phyloP scores from a whole-genome alignment of 2,329 filamentous ascomycete genomes.

The Teratosphaeria destructans region DNA sequence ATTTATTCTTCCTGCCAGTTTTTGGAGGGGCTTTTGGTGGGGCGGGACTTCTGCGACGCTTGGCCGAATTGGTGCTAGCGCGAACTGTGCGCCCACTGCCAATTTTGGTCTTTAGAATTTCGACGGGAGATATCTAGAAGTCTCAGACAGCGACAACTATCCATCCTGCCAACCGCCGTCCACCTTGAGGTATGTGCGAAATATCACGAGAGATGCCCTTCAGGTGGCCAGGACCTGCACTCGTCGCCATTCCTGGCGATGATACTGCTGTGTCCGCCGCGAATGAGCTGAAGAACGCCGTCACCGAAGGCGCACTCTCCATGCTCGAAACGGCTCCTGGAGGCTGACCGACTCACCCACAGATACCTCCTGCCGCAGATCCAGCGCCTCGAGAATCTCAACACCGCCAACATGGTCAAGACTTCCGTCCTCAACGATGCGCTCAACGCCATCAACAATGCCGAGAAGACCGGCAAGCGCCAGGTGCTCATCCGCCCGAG shows the following conservation, averaged over 20 bases:
- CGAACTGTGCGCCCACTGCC: not conserved
- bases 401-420: constrained; percentile 88
- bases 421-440: constrained; percentile 98
- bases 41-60: not conserved
- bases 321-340: constrained; percentile 50
- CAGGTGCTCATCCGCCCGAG: constrained; percentile 96
- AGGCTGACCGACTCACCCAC: constrained; percentile 43
- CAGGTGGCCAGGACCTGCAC: constrained; percentile 41
- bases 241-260: constrained; percentile 24
- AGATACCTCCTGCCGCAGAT: constrained; percentile 52
- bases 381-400: constrained; percentile 69
- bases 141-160: not conserved
- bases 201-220: constrained; percentile 33
- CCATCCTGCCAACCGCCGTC: constrained; percentile 2
- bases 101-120: not conserved
- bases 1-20: not conserved
- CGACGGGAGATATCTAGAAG: not conserved
- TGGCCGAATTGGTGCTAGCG: not conserved
- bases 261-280: constrained; percentile 39
- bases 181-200: constrained; percentile 25
- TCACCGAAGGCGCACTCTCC: constrained; percentile 53
- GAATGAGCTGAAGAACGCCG: constrained; percentile 57
- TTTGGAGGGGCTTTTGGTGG: not conserved
- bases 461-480: constrained; percentile 99
- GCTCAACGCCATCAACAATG: constrained; percentile 87